phyloP scores from a whole-genome alignment of 2,329 filamentous ascomycete genomes.

The Colletotrichum lentis region DNA sequence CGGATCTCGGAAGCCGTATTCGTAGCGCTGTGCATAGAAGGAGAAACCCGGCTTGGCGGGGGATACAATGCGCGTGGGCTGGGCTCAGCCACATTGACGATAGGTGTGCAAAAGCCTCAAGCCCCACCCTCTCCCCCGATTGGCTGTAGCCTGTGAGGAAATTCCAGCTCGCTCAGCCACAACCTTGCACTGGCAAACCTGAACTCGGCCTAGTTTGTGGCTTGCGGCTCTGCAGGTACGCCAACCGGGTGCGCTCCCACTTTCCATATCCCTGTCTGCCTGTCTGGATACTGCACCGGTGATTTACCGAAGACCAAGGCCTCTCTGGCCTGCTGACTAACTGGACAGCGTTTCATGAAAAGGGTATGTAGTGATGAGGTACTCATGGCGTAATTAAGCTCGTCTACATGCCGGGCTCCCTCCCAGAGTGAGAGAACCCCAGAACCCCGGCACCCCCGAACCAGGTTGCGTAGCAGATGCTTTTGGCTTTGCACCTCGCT shows the following conservation, averaged over 20 bases:
- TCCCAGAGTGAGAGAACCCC: neutral
- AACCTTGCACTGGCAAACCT: neutral
- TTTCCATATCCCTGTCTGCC: neutral
- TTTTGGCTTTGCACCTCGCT: neutral
- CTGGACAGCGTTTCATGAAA: neutral
- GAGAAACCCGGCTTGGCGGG: neutral
- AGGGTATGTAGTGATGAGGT: neutral
- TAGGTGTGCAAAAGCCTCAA: too few species aligned
- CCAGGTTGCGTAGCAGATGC: neutral
- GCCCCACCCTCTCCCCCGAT: neutral
- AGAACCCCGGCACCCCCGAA: neutral
- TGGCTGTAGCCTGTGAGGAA: neutral
- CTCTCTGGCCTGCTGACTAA: neutral
- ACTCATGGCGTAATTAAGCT: neutral
- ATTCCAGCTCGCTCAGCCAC: neutral
- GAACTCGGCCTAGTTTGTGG: constrained; percentile 10
- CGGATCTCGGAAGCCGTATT: neutral
- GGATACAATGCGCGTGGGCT: neutral
- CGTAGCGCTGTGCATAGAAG: neutral
- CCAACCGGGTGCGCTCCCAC: neutral
- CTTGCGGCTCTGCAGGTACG: constrained; percentile 20
- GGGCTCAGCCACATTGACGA: constrained; percentile 16
- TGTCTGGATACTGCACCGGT: neutral
- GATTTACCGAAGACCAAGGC: neutral
- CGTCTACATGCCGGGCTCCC: neutral